phyloP scores from a whole-genome alignment of 768 basidiomycete species.

The Suillus luteus region DNA sequence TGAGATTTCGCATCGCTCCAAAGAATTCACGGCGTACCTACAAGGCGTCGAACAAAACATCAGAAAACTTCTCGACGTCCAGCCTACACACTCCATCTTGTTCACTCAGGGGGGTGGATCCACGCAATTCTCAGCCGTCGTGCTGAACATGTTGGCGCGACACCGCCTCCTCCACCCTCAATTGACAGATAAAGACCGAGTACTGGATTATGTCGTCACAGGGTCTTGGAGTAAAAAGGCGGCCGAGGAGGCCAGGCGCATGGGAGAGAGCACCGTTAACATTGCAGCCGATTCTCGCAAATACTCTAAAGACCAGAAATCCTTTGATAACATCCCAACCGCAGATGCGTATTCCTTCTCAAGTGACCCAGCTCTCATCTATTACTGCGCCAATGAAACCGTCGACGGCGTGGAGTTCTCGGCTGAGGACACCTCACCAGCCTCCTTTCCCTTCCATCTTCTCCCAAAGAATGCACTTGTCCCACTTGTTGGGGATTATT shows the following conservation, averaged over 20 bases:
- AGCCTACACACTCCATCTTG: conserved; percentile 80
- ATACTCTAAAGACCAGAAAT: conserved; percentile 63
- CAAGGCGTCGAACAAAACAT: conserved; percentile 63
- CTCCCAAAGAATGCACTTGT: conserved; percentile 57
- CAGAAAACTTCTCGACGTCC: conserved; percentile 77
- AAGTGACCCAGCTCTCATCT: conserved; percentile 82
- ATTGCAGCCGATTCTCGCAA: conserved; percentile 71
- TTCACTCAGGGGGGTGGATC: conserved; percentile 96
- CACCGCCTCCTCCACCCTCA: conserved; percentile 77
- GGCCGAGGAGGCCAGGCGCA: conserved; percentile 74
- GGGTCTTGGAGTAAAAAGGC: conserved; percentile 94
- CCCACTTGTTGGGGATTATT: conserved; percentile 93
- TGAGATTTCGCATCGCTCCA: conserved; percentile 94
- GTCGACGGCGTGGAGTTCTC: conserved; percentile 93
- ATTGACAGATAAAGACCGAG: conserved; percentile 51
- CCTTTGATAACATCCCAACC: conserved; percentile 80
- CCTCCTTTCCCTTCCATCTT: conserved; percentile 82
- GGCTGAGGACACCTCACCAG: conserved; percentile 49
- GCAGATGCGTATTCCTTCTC: conserved; percentile 76
- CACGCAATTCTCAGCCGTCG: conserved; percentile 88
- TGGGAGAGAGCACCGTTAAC: conserved; percentile 60
- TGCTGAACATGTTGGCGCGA: conserved; percentile 87
- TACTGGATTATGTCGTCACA: conserved; percentile 88
- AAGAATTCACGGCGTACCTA: conserved; percentile 79
- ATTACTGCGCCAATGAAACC: conserved; percentile 99